Evolutionary conservation across 164 flowering plant genomes (phyloP), one percentile per base, ranked within the genome.

Genomic region (Berberis vulgaris): DNA sequence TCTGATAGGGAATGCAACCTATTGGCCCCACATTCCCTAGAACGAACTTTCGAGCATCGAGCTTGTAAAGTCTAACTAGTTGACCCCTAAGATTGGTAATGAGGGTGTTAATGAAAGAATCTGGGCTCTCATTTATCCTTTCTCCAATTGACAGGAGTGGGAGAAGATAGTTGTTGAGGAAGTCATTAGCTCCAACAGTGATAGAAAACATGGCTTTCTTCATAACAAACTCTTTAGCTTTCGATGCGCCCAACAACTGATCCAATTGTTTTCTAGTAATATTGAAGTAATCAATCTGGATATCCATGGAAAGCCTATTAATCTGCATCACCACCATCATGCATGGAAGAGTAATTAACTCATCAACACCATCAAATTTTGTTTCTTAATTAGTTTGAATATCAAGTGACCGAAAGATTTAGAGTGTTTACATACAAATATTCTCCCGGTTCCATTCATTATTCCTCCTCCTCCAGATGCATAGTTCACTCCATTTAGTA

Each of bases 391-490:
- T 5, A 5, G 8, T 5, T 46, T 46, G 8, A 46, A 46, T 46
- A 8, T 46, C 6, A 5, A 46, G 49, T 46, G 8, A 46, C 49
- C 5, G 5, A 46, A 46, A 46, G 6, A 46, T 5, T 5, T 4
- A 53, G 45, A 39, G 40, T 13, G 45, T 45, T 13, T 44, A 41
- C 76, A 72, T 67, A 91, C 97, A 75, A 94, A 94, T 12, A 91
- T 79, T 72, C 89, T 84, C 65, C 97, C 99, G 7, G 99, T 94
- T 44, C 76, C 81, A 57, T 94, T 94, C 82, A 94, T 64, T 40
- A 91, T 85, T 57, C 99, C 96, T 65, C 93, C 96, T 60, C 96
- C 99, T 12, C 99, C 99, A 0, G 97, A 94, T 43, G 96, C 99
- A 73, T 87, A 94, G 70, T 94, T 94, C 26, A 94, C 97, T 12